Evolutionary conservation across 2,329 filamentous ascomycete species (phyloP), one percentile per base, ranked within the genome.

Genomic region (Diaporthe ampelina): DNA sequence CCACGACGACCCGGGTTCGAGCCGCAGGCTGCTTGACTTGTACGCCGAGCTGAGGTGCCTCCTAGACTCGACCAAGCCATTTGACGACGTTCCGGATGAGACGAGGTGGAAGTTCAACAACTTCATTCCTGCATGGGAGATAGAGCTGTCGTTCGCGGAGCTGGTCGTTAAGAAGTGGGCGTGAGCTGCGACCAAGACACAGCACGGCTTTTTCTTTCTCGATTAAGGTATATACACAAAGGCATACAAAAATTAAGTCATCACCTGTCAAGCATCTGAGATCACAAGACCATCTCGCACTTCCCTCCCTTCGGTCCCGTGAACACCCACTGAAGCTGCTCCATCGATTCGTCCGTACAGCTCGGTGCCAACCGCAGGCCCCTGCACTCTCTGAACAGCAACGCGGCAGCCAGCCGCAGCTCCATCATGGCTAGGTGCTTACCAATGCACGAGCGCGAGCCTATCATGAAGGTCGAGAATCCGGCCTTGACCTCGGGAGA

Each of bases 341-440:
- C 68, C 77, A 78, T 78, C 67, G 73, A 74, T 2, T 77, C 75
- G 21, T 77, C 75, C 5, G 77, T 77, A 37, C 73, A 73, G 54
- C 71, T 69, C 45, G 48, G 45, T 10, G 73, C 68, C 10, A 77
- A 59, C 37, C 57, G 56, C 19, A 71, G 35, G 35, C 76, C 77
- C 32, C 35, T 61, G 65, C 73, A 75, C 57, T 77, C 74, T 52
- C 84, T 80, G 77, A 89, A 87, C 78, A 90, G 86, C 35, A 84
- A 79, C 0, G 87, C 85, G 1, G 83, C 81, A 0, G 84, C 86
- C 61, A 87, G 84, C 10, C 87, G 81, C 37, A 89, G 75, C 76
- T 89, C 88, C 81, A 88, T 87, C 56, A 83, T 81, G 0, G 88
- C 88, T 19, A 90, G 82, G 72, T 89, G 85, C 29, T 87, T 82